These are phyloP conservation scores for Prinsepia uniflora DNA, from an alignment of 306 rosid species.

Conservation along the genomic window DNA sequence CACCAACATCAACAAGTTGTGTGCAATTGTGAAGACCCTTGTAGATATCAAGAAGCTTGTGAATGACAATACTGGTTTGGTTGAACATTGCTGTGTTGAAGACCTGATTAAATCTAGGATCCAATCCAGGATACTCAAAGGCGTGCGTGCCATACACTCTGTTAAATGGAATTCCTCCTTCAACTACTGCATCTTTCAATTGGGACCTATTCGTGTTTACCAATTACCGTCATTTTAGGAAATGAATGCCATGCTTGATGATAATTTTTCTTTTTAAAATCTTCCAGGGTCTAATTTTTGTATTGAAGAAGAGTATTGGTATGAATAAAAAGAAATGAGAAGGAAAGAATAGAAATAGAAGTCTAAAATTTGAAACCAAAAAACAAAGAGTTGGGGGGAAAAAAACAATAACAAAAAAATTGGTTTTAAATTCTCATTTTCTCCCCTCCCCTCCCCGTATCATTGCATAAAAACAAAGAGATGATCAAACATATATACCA, in stretches of 20 bases:
- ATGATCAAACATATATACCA: slow-evolving; percentile 33
- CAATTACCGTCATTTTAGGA: neutral
- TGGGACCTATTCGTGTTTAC: slow-evolving; percentile 29
- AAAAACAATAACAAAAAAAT: too few relatives aligned
- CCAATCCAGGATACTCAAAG: slow-evolving; percentile 33
- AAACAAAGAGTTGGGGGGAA: too few relatives aligned
- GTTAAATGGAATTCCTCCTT: slow-evolving; percentile 47
- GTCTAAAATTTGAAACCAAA: too few relatives aligned
- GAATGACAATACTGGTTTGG: slow-evolving; percentile 24
- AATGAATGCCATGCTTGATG: neutral
- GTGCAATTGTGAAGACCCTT: slow-evolving; percentile 32
- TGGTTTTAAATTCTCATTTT: too few relatives aligned
- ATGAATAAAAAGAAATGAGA: too few relatives aligned
- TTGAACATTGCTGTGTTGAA: too few relatives aligned
- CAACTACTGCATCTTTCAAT: slow-evolving; percentile 20
- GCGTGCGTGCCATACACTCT: slow-evolving; percentile 36
- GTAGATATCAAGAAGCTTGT: slow-evolving; percentile 32
- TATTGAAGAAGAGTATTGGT: too few relatives aligned
- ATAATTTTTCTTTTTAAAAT: too few relatives aligned
- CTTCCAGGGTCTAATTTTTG: too few relatives aligned
- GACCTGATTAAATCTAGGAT: slow-evolving; percentile 21
- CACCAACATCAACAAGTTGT: slow-evolving; percentile 41
- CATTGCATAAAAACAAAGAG: too few relatives aligned
- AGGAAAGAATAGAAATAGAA: too few relatives aligned
- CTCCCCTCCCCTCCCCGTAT: too few relatives aligned